phyloP scores from a whole-genome alignment of 768 basidiomycete species.

The Steccherinum ochraceum region DNA sequence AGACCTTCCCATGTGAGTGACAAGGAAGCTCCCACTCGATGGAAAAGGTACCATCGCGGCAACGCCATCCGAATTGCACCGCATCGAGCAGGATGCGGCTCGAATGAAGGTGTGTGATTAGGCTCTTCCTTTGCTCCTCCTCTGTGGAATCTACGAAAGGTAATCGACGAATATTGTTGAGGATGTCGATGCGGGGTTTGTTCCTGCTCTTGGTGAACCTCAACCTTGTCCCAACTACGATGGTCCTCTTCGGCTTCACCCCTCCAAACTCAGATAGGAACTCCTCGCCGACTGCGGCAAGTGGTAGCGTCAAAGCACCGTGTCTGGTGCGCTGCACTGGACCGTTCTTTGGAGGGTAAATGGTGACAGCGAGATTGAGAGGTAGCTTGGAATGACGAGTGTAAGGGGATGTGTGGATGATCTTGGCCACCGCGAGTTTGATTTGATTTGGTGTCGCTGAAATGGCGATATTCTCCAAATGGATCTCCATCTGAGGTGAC shows the following conservation, averaged over 20 bases:
- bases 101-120: constrained; percentile 9
- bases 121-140: constrained; percentile 27
- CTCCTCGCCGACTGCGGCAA: constrained; percentile 4
- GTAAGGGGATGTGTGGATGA: constrained; percentile 8
- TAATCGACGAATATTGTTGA: constrained; percentile 25
- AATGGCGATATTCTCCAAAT: constrained; percentile 7
- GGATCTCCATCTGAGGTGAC: constrained; percentile 8
- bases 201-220: constrained; percentile 13
- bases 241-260: neutral
- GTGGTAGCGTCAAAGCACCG: constrained; percentile 9
- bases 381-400: constrained; percentile 2
- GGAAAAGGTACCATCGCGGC: constrained; percentile 50
- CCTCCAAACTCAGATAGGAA: constrained; percentile 12
- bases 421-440: constrained; percentile 5
- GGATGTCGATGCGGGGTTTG: constrained; percentile 16
- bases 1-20: constrained; percentile 21
- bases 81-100: constrained; percentile 5
- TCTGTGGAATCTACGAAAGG: constrained; percentile 38
- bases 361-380: constrained; percentile 7
- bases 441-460: constrained; percentile 1
- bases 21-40: constrained; percentile 44
- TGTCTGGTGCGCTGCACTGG: neutral
- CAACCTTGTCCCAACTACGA: constrained; percentile 23
- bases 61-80: constrained; percentile 56
- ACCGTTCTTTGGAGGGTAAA: constrained; percentile 1